Evolutionary conservation across 2,329 filamentous ascomycete genomes (phyloP), one percentile per base, ranked within the genome.

Genomic region (Akanthomyces uredinophilus): DNA sequence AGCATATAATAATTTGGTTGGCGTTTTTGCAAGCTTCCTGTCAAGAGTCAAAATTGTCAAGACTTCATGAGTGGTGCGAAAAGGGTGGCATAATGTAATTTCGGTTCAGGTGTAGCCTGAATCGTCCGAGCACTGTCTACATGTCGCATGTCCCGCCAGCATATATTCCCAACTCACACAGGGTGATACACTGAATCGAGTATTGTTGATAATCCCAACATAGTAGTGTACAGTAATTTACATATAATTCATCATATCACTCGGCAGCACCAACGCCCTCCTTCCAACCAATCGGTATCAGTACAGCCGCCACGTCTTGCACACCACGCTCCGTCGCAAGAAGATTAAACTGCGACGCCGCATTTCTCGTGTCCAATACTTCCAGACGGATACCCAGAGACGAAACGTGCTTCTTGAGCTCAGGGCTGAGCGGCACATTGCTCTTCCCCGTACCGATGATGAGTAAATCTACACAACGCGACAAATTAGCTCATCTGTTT

Each of bases 301-400:
- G 73, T 11, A 92, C 94, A 2, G 92, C 94, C 32, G 92, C 94
- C 65, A 98, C 87, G 69, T 94, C 89, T 22, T 86, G 82, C 6
- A 95, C 87, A 1, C 95, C 94, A 57, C 95, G 81, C 78, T 99
- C 95, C 20, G 92, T 98, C n/a, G 92, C 94, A 60, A 99, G 78
- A 70, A 99, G 73, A 72, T 99, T 99, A 75, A 95, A 99, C 73
- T 97, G 92, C 39, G 93, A 89, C 1, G 94, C 91, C 10, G 95
- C 95, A 75, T 98, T 98, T 65, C 92, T 82, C 37, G 95, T 98
- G 76, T 98, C 95, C 70, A 94, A 83, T 4, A 97, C 83, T 70
- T 99, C 95, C 5, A 98, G 81, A 62, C 91, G 82, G 68, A 98
- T 90, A 0, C 95, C 95, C 47, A 98, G 75, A 35, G 84, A 83